Evolutionary conservation across 192 early-diverging fungal species (phyloP), one percentile per base, ranked within the genome.

Genomic region (Backusella mclennaniae): DNA sequence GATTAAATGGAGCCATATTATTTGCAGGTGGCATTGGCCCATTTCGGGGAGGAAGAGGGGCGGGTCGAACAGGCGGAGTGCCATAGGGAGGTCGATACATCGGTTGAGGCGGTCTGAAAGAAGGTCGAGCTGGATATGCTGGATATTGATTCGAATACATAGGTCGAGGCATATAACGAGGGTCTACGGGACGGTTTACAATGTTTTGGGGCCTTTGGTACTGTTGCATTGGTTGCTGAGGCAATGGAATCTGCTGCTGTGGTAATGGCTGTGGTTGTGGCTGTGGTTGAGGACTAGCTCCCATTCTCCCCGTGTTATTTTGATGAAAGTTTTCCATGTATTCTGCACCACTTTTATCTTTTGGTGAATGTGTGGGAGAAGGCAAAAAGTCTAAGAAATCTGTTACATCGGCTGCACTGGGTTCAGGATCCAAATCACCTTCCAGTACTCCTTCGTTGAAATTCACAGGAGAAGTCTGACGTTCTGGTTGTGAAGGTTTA

Each of bases 301-400:
- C 21, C 73, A 74, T 26, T 33, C 39, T 26, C 7, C 35, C 56
- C 7, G 29, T 69, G 8, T 41, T 41, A 21, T 69, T 35, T 69
- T 69, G 35, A 38, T 69, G 68, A 26, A 39, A 39, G 19, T 41
- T 35, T 69, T 69, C 68, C 68, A 69, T 69, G n/a, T 41, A 39
- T 42, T 63, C 52, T 19, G 73, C 33, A 44, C 53, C 56, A 12
- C 21, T 36, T 15, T n/a, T 52, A 19, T 31, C 26, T 19, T 69
- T 41, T 19, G 78, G 79, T 21, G 79, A 76, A 38, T 73, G 74
- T 14, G 79, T 76, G 26, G 79, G 79, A 15, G 79, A 80, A 41
- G 79, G 79, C 44, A 80, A 44, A 80, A 76, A 80, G 33, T 80
- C 79, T 14, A 80, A 52, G 73, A 80, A 76, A 35, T 80, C 79